Evolutionary conservation across 768 basidiomycete genomes (phyloP), one percentile per base, ranked within the genome.

Genomic region (Rhodotorula babjevae): DNA sequence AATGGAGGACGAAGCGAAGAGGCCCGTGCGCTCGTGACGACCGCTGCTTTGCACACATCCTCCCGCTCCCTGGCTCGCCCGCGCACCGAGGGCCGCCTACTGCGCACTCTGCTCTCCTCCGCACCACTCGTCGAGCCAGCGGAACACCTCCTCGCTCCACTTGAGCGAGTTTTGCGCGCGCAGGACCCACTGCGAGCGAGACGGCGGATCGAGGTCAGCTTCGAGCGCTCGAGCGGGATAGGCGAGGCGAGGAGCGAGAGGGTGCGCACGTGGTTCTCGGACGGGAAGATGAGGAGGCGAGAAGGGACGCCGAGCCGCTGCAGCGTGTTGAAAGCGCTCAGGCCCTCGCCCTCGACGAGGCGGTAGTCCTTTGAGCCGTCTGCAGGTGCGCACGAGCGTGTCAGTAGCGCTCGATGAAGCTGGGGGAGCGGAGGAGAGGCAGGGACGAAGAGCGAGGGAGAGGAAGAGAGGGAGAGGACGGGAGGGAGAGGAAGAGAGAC

Each of bases 101-200:
- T 52, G 3, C 11, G 23, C n/a, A 15, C 1, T 11, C 40, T 59
- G 27, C 36, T 59, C 58, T 36, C 23, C 58, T 40, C 25, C 58
- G 36, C 40, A 42, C 81, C 81, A 83, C 76, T 83, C 81, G 47
- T 83, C 87, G 72, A 96, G 89, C 92, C 92, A 98, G 71, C 86
- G 85, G 82, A 99, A 89, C 21, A 98, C 89, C 80, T 99, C 95
- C 75, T 90, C 84, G 82, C 97, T 92, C 95, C 95, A 98, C 61
- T 76, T 77, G 12, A 78, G 46, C n/a, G 79, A 80, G 77, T 83
- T 83, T 27, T 69, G 71, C 1, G 81, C 77, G 80, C 93, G 92
- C 80, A 95, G 82, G 79, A 91, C 90, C 77, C 47, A 65, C 60
- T 61, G 60, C 60, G 60, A 9, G 58, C 46, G 44, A 18, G 19